phyloP scores from a whole-genome alignment of 1,139 yeast species.

The Candida sanyaensis region DNA sequence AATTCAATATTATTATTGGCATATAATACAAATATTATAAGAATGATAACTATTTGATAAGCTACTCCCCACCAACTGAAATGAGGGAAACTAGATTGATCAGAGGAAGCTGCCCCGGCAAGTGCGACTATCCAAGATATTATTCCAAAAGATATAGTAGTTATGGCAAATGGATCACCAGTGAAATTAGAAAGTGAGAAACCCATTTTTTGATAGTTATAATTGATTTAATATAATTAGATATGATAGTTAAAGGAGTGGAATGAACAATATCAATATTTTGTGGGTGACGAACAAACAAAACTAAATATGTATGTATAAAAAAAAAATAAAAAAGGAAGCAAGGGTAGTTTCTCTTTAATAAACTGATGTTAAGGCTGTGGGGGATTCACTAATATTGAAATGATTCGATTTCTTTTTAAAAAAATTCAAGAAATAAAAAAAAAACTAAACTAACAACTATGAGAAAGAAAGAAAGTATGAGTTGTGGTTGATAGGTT shows the following conservation, averaged over 20 bases:
- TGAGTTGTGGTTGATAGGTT: too few relatives aligned
- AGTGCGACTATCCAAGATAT: slow-evolving; percentile 83
- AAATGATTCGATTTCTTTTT: too few relatives aligned
- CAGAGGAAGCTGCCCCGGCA: slow-evolving; percentile 78
- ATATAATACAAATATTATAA: slow-evolving; percentile 59
- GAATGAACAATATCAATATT: background rate
- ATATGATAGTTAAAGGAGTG: background rate
- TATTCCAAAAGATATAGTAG: slow-evolving; percentile 62
- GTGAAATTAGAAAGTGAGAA: slow-evolving; percentile 52
- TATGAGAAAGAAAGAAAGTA: too few relatives aligned
- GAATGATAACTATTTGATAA: slow-evolving; percentile 65
- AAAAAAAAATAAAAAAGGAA: too few relatives aligned
- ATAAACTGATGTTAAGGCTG: too few relatives aligned
- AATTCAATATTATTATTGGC: slow-evolving; percentile 69
- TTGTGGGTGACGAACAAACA: too few relatives aligned
- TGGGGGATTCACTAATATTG: too few relatives aligned
- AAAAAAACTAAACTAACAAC: too few relatives aligned
- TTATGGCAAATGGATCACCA: slow-evolving; percentile 71
- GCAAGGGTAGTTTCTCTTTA: too few relatives aligned
- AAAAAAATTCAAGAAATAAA: too few relatives aligned
- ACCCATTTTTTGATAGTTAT: slow-evolving; percentile 26
- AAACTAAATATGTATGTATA: too few relatives aligned
- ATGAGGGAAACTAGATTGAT: slow-evolving; percentile 59
- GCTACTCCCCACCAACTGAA: slow-evolving; percentile 99
- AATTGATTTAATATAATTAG: background rate